Conservation (phyloP, 148 eudicot genomes). For the Limonium bicolor region DNA sequence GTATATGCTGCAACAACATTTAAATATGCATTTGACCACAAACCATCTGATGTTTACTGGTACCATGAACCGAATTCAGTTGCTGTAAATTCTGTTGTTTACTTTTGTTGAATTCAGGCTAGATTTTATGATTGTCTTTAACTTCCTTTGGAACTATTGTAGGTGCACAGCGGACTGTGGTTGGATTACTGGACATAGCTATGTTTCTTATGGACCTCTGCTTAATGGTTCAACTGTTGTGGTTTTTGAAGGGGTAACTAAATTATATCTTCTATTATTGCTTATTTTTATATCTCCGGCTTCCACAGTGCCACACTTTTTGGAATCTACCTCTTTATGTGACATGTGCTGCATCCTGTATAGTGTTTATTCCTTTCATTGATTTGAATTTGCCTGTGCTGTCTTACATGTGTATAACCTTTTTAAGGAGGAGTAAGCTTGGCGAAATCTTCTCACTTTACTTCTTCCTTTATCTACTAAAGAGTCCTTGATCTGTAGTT, state of each 20-base stretch:
- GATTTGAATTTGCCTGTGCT: too few relatives aligned
- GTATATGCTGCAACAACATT: constrained; percentile 87
- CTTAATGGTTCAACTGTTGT: constrained; percentile 82
- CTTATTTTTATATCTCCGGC: too few relatives aligned
- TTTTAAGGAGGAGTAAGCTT: too few relatives aligned
- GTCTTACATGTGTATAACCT: too few relatives aligned
- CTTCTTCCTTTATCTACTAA: too few relatives aligned
- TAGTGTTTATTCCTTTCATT: too few relatives aligned
- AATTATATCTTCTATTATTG: neutral
- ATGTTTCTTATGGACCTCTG: constrained; percentile 91
- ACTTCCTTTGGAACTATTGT: constrained; percentile 1
- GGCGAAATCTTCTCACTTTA: too few relatives aligned
- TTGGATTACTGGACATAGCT: constrained; percentile 98
- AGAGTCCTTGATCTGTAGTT: too few relatives aligned
- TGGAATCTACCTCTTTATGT: too few relatives aligned
- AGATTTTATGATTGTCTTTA: neutral
- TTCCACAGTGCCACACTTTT: too few relatives aligned
- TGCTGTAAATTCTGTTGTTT: neutral
- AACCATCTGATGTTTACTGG: constrained; percentile 87
- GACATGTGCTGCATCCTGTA: too few relatives aligned
- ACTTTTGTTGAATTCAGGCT: neutral
- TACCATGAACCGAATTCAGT: too few relatives aligned
- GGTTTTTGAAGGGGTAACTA: constrained; percentile 81
- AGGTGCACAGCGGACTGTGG: constrained; percentile 99
- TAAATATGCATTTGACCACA: constrained; percentile 90